Base-by-base conservation (phyloP, 2,329 filamentous ascomycete species). In the Trichoderma afroharzianum region DNA sequence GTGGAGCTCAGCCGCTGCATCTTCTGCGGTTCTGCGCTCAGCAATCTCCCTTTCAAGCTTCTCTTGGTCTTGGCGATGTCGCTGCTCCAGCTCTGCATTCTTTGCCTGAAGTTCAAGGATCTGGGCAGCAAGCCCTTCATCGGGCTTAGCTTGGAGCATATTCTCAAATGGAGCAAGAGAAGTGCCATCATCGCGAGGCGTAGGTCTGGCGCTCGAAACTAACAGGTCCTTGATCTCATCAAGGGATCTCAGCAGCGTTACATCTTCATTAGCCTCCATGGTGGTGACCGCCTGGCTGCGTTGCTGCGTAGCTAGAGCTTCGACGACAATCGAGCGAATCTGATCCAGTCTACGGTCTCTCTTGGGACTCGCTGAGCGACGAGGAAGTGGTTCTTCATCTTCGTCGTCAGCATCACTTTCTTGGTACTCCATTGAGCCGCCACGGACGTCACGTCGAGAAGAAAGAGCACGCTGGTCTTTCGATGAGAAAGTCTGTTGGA, bases 381-480 rank as follows among this genome's bases (percentile, higher is more conserved):
- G 86, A 73, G 86, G 82, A 72, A 83, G 73, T 70, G 89, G 87
- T 71, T 91, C 93, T 26, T 97, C 94, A 75, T 97, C 95, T 78
- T 97, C 94, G 73, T 97, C 95, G 79, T 98, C 95, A 12, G 96
- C 95, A 82, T 98, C 96, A 79, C 95, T 98, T 72, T 97, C 90
- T 62, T 88, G 86, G 4, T 87, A 78, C 33, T 94, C 92, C n/a
- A 85, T 88, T 61, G 92, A 95, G 53, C 89, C 81, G 79, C 91
- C 93, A 75, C 90, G 88, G 74, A 88, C 85, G 30, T 88, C 86
- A 53, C 87, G 87, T 33, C 88, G 85, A 70, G 85, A 88, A 12
- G 89, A 88, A 30, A 85, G 83, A 15, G 86, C 84, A 69, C 85
- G 85, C 33, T 85, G 84, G 32, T 88, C 85, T 75, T 92, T 85